These are phyloP conservation scores for Lactarius trivialis DNA, from an alignment of 768 basidiomycete species.

Conservation along the genomic window DNA sequence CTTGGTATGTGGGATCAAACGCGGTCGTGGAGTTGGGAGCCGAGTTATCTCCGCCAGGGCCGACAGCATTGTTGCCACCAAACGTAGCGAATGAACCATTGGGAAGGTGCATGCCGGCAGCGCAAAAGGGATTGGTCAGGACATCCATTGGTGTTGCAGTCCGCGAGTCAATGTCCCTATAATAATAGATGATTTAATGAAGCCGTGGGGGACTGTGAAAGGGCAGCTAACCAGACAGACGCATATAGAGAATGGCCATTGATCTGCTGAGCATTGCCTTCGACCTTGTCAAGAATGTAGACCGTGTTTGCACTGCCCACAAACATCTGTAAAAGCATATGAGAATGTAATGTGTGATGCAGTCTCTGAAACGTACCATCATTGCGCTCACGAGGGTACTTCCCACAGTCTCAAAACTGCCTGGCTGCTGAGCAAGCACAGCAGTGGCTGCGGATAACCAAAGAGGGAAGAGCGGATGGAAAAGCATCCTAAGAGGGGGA, in stretches of 20 bases:
- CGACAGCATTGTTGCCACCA: slow-evolving; percentile 73
- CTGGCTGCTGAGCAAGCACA: slow-evolving; percentile 24
- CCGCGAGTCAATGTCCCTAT: slow-evolving; percentile 57
- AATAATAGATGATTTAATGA: not conserved
- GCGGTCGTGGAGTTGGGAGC: slow-evolving; percentile 36
- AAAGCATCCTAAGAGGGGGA: slow-evolving; percentile 4
- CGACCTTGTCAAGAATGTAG: slow-evolving; percentile 89
- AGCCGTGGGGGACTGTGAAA: not conserved
- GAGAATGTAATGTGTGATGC: not conserved
- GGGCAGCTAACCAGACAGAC: slow-evolving; percentile 47
- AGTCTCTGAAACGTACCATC: slow-evolving; percentile 38
- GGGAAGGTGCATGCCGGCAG: slow-evolving; percentile 76
- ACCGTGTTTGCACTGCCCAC: slow-evolving; percentile 73
- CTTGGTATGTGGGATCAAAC: slow-evolving; percentile 63
- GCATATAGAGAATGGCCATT: slow-evolving; percentile 72
- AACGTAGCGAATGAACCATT: slow-evolving; percentile 72
- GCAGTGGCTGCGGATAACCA: slow-evolving; percentile 36
- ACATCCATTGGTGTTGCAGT: slow-evolving; percentile 63
- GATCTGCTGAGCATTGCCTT: slow-evolving; percentile 62
- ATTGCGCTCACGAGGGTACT: slow-evolving; percentile 44
- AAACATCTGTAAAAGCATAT: slow-evolving; percentile 50
- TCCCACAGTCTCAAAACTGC: slow-evolving; percentile 31
- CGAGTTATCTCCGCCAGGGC: slow-evolving; percentile 54
- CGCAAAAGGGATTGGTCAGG: slow-evolving; percentile 68
- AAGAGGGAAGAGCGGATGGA: slow-evolving; percentile 39